Base-by-base conservation (phyloP, 108 stramenopile species). In the Fragilaria radians region DNA sequence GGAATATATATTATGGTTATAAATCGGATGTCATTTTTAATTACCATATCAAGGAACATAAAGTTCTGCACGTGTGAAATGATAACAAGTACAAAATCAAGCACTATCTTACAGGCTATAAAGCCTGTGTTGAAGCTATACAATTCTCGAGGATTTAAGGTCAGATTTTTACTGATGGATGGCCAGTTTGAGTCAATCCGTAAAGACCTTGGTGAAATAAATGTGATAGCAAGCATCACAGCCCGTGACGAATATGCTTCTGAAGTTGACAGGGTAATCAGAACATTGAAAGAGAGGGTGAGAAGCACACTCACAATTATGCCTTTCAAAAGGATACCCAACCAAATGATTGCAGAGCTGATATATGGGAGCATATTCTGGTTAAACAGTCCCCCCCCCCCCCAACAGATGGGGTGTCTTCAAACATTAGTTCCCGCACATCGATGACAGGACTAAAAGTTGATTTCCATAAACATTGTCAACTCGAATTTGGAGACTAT, bases 1-100 rank as follows among this genome's bases (percentile, higher is more conserved):
- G 54, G 34, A 1, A 60, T 57, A 17, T 71, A 78, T 53, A 51
- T 82, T 50, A 68, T 82, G 69, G 33, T 30, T 19, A 66, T 81
- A 0, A 81, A 73, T 36, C 51, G 52, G 17, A 65, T 77, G 22
- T 68, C 68, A 0, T 75, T 82, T 29, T 24, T 82, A 0, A 48
- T 61, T n/a, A 66, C 71, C 19, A 46, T 70, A 3, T 65, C 63
- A 4, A 26, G 52, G n/a, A 29, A 68, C 48, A 51, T 78, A 14
- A 46, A 66, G 0, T 78, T 73, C 48, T 54, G 60, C 0, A 71
- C 77, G 0, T 32, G 32, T 7, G 61, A 61, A 0, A 19, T 22
- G 4, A 26, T 72, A 0, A 1, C 22, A 23, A 45, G 57, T 2
- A 55, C n/a, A 29, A 4, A 33, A 1, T 18, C 46, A 22, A n/a